These are phyloP conservation scores for Dictyophora rubrovolvata DNA, from an alignment of 768 basidiomycete species.

Conservation along the genomic window DNA sequence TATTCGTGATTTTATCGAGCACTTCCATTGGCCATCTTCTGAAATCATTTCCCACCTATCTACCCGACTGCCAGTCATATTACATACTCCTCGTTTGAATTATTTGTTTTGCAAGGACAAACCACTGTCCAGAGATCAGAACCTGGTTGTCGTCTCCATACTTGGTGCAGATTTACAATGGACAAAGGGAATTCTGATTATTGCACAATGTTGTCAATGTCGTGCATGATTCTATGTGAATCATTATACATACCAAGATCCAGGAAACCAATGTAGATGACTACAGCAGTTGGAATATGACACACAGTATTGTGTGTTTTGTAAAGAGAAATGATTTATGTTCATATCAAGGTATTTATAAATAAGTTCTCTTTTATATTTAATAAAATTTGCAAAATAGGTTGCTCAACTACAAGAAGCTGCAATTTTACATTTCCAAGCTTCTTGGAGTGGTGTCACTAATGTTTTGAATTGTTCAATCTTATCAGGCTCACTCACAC, in stretches of 20 bases:
- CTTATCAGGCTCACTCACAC: not conserved
- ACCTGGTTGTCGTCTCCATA: not conserved
- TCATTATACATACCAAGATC: constrained; percentile 7
- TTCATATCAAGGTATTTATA: constrained; percentile 13
- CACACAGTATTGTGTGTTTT: constrained; percentile 18
- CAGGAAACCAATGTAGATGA: not conserved
- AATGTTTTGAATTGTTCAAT: constrained; percentile 17
- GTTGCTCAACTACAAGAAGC: constrained; percentile 17
- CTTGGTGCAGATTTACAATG: not conserved
- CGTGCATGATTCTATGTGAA: constrained; percentile 17
- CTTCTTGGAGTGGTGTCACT: constrained; percentile 24
- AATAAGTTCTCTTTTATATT: too few relatives aligned
- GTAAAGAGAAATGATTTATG: constrained; percentile 18
- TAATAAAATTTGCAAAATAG: too few relatives aligned
- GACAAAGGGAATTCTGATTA: not conserved
- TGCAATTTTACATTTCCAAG: constrained; percentile 17
- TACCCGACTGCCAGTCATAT: not conserved
- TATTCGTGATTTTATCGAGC: not conserved
- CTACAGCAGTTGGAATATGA: constrained; percentile 13
- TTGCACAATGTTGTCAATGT: constrained; percentile 11
- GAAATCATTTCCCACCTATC: not conserved
- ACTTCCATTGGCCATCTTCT: not conserved
- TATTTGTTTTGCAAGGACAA: not conserved
- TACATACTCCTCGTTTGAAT: not conserved
- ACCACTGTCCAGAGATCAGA: not conserved